These are phyloP conservation scores for Globisporangium parvum DNA, from an alignment of 352 stramenopile genomes.

Conservation along the genomic window DNA sequence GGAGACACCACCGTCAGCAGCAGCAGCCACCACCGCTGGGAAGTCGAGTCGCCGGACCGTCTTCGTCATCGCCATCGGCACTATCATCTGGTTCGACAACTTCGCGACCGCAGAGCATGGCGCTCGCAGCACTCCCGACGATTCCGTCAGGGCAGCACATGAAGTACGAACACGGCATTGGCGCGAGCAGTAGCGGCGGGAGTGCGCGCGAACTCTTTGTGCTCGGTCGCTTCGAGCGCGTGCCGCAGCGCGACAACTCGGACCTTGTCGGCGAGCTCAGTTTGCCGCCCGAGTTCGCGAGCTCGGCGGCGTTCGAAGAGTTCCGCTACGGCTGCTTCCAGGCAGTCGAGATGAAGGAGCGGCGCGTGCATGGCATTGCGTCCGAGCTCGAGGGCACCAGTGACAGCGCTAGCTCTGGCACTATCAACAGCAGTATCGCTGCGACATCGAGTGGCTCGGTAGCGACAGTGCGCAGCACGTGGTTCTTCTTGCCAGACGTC, in stretches of 20 bases:
- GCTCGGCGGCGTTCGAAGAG: conserved; percentile 46
- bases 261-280: conserved; percentile 34
- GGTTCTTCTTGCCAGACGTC: conserved; percentile 84
- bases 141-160: conserved; percentile 35
- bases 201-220: conserved; percentile 60
- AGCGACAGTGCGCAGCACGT: conserved; percentile 48
- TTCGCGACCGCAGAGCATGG: neutral
- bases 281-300: conserved; percentile 35
- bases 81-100: neutral
- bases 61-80: too few species aligned
- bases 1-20: neutral
- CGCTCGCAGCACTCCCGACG: neutral
- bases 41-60: too few species aligned
- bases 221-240: conserved; percentile 73
- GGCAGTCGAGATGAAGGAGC: conserved; percentile 76
- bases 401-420: too few species aligned
- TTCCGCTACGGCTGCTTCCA: conserved; percentile 82
- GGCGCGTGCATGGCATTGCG: conserved; percentile 16
- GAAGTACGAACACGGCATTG: conserved; percentile 44
- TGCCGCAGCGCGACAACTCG: conserved; percentile 58
- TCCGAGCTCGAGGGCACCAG: neutral
- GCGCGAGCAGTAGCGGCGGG: conserved; percentile 30
- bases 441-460: neutral
- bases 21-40: neutral
- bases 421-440: too few species aligned